phyloP scores from a whole-genome alignment of 2,329 filamentous ascomycete species.

The Blastomyces gilchristii region DNA sequence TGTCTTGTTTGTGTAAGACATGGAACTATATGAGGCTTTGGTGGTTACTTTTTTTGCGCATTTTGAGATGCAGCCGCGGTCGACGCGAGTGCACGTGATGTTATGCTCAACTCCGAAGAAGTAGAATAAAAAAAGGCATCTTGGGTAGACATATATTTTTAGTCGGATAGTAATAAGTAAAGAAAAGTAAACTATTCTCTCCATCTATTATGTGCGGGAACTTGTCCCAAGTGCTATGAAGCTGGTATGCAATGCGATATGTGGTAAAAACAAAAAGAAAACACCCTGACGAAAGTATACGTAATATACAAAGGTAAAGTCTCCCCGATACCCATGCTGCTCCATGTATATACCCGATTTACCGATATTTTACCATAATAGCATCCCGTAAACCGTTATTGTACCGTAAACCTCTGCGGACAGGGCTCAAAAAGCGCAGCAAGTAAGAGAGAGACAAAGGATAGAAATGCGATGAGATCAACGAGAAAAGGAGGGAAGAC shows the following conservation, averaged over 20 bases:
- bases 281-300: background rate
- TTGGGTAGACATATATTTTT: background rate
- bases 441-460: too few species aligned
- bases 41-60: background rate
- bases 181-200: background rate
- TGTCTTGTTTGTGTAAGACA: background rate
- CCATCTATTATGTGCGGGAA: background rate
- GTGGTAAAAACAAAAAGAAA: background rate
- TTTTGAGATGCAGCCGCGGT: background rate
- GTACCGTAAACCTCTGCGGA: background rate
- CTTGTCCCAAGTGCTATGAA: background rate
- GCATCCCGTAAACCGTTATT: background rate
- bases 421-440: background rate
- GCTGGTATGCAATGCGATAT: background rate
- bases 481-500: background rate
- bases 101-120: background rate
- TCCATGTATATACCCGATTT: background rate
- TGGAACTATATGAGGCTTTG: background rate
- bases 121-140: background rate
- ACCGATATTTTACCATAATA: background rate
- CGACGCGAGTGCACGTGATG: constrained; percentile 1
- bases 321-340: background rate
- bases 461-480: too few species aligned
- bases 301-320: background rate
- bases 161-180: background rate